Conservation (phyloP, 2,329 filamentous ascomycete species). For the Apiospora rasikravindrae region DNA sequence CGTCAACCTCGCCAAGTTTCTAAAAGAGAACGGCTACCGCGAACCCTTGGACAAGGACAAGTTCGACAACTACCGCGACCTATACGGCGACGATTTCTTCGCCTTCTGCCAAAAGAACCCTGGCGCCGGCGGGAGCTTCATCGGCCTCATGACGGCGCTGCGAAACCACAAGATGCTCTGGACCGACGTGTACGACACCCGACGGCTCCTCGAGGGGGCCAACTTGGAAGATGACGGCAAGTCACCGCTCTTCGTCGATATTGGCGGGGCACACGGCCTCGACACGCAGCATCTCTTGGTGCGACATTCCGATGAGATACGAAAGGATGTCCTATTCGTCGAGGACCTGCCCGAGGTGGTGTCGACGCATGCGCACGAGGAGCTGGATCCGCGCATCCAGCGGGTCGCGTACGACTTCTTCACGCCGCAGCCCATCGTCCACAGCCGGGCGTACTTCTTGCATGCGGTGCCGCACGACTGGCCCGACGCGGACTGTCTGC, state of each 20-base stretch:
- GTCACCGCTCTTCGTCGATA: constrained; percentile 42
- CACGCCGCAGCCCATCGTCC: constrained; percentile 36
- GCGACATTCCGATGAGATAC: constrained; percentile 35
- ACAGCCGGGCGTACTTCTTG: constrained; percentile 40
- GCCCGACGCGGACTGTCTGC: constrained; percentile 38
- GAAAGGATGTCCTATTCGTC: constrained; percentile 39
- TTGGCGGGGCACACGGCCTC: constrained; percentile 48
- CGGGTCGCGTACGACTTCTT: constrained; percentile 40
- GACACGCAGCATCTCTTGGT: constrained; percentile 41
- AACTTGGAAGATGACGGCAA: constrained; percentile 33
- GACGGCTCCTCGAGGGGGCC: constrained; percentile 30
- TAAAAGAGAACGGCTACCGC: constrained; percentile 25
- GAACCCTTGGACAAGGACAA: constrained; percentile 29
- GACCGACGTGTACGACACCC: constrained; percentile 35
- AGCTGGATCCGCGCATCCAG: constrained; percentile 31
- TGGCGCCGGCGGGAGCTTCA: constrained; percentile 30
- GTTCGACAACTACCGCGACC: constrained; percentile 29
- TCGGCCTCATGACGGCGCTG: constrained; percentile 33
- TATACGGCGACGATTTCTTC: constrained; percentile 32
- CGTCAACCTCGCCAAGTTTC: constrained; percentile 27
- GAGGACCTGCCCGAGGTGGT: constrained; percentile 45
- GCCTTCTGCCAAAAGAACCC: constrained; percentile 28
- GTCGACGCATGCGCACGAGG: constrained; percentile 20
- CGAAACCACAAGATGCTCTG: constrained; percentile 31
- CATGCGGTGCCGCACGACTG: constrained; percentile 47